Conservation (phyloP, 768 basidiomycete species). For the Suillus subaureus region DNA sequence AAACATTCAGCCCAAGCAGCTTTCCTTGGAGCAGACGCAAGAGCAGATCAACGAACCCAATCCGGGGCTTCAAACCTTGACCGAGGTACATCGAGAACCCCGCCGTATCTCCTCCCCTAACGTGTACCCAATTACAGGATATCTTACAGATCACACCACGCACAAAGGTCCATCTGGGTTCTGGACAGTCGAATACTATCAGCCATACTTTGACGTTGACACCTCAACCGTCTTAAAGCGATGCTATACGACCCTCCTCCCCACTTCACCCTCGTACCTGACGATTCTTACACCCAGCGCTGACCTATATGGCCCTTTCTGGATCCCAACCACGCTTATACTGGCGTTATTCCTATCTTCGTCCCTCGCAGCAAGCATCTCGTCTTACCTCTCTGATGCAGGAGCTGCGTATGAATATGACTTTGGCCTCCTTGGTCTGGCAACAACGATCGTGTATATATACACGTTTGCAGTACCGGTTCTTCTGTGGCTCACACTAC, state of each 20-base stretch:
- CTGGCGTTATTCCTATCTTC: constrained; percentile 93
- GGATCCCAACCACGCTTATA: constrained; percentile 95
- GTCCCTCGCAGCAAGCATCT: constrained; percentile 85
- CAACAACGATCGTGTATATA: constrained; percentile 80
- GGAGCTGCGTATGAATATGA: constrained; percentile 71
- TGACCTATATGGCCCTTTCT: constrained; percentile 92
- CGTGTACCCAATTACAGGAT: constrained; percentile 46
- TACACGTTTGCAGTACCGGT: constrained; percentile 87
- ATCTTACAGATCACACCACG: constrained; percentile 56
- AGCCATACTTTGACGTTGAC: constrained; percentile 87
- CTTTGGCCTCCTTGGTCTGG: constrained; percentile 82
- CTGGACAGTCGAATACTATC: constrained; percentile 87
- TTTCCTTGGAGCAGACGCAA: constrained; percentile 53
- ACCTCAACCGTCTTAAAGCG: constrained; percentile 74
- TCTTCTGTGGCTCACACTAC: constrained; percentile 79
- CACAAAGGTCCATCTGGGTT: constrained; percentile 56
- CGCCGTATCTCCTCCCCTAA: not conserved
- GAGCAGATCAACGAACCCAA: constrained; percentile 28
- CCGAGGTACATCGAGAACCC: constrained; percentile 42
- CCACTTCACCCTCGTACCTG: constrained; percentile 65
- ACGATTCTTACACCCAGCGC: constrained; percentile 54
- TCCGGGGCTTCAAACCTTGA: constrained; percentile 42
- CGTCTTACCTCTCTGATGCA: constrained; percentile 76
- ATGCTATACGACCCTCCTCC: constrained; percentile 79
- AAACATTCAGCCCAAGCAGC: constrained; percentile 38